Base-by-base conservation (phyloP, 2,329 filamentous ascomycete species). In the Tetracladium maxilliforme region DNA sequence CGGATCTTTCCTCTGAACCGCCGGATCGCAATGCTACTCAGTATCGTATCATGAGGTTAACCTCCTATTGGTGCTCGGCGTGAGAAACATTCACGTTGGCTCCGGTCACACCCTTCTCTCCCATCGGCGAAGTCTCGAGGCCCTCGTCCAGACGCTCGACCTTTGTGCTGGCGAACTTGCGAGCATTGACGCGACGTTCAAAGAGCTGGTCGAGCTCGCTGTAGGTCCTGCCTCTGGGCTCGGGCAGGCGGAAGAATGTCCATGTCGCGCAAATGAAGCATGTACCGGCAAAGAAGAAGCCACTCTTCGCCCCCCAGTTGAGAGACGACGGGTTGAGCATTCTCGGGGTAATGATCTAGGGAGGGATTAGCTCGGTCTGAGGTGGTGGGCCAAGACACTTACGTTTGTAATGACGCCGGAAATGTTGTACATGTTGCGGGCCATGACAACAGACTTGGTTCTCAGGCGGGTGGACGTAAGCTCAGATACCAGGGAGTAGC, bases 281-380 rank as follows among this genome's bases (percentile, higher is more conserved):
- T 29, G 82, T 73, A 10, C 70, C 74, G 62, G 66, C 51, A 78
- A 82, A 83, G 58, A 92, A 92, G 55, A 92, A 92, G 16, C 84
- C 83, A 1, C 83, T 69, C 40, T 68, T 90, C 52, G 87, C 90
- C 32, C 70, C 63, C 84, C 83, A 93, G 50, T 92, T 59, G 84
- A 84, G 93, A 1, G 71, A 77, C 2, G 60, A 64, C 0, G 84
- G 82, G 52, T 93, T 93, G 21, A 92, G 64, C 84, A 93, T 93
- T 52, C 92, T 92, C 0, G 84, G 84, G 0, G 82, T 92, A 19
- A 93, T 51, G 4, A 92, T 31, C 25, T 11, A 19, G n/a, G n/a
- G n/a, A n/a, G n/a, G n/a, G n/a, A n/a, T n/a, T n/a, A n/a, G n/a
- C n/a, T 29, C 16, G 32, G 30, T 8, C 28, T 35, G 13, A 36